Evolutionary conservation across 2,329 filamentous ascomycete species (phyloP).

Genomic region (Tolypocladium capitatum): DNA sequence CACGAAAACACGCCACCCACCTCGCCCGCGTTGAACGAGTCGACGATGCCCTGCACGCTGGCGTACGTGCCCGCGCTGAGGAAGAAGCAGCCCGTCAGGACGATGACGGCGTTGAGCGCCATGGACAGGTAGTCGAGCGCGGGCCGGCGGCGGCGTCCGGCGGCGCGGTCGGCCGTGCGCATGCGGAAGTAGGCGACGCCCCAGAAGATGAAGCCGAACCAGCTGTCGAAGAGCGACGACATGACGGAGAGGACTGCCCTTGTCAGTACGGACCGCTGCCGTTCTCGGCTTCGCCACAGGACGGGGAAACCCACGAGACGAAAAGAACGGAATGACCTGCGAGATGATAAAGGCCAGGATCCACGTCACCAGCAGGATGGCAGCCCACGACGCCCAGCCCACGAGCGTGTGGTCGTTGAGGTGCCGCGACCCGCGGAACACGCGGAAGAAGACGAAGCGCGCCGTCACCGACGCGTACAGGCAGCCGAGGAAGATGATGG

Average conservation of each 20-base stretch:
- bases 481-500: constrained; percentile 81
- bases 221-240: constrained; percentile 84
- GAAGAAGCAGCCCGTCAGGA: constrained; percentile 67
- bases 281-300: no score
- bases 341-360: constrained; percentile 84
- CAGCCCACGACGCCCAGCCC: constrained; percentile 69
- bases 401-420: constrained; percentile 67
- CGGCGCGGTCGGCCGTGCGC: constrained; percentile 47
- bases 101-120: constrained; percentile 60
- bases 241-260: constrained; percentile 50
- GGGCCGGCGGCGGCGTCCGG: constrained; percentile 36
- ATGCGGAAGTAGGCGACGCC: constrained; percentile 69
- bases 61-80: constrained; percentile 71
- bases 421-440: constrained; percentile 70
- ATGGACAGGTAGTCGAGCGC: constrained; percentile 40
- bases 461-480: constrained; percentile 83
- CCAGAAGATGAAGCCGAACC: constrained; percentile 96
- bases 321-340: constrained; percentile 89
- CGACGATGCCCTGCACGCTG: constrained; percentile 59
- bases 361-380: constrained; percentile 60
- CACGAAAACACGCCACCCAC: constrained; percentile 69
- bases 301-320: constrained; percentile 39
- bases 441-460: constrained; percentile 81
- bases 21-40: constrained; percentile 50
- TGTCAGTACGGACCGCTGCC: no score